A percentile compares a stretch with the other conserved stretches of the same genome.
phyloP scores from a whole-genome alignment of 768 basidiomycete genomes.

The Holtermannia corniformis region DNA sequence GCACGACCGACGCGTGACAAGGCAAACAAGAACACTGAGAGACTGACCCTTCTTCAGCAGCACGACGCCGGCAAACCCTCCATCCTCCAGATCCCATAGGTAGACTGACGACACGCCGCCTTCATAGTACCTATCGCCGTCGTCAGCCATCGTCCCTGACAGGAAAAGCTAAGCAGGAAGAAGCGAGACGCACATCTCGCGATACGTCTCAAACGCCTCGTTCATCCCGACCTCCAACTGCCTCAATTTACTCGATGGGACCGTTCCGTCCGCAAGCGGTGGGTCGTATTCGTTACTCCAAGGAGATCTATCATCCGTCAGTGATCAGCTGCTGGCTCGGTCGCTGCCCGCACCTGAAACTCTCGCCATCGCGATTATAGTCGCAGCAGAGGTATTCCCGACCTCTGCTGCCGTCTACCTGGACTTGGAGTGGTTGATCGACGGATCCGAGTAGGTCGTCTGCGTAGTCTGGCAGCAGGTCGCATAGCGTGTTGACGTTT shows the following conservation, averaged over 20 bases:
- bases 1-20: neutral
- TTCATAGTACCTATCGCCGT: constrained; percentile 75
- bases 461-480: constrained; percentile 80
- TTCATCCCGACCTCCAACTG: constrained; percentile 89
- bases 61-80: constrained; percentile 92
- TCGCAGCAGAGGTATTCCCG: constrained; percentile 88
- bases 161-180: neutral
- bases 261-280: constrained; percentile 76
- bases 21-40: neutral
- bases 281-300: constrained; percentile 98
- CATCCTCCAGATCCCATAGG: constrained; percentile 95
- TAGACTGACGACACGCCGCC: constrained; percentile 96
- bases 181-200: constrained; percentile 63
- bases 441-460: constrained; percentile 92
- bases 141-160: neutral
- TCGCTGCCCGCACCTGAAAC: constrained; percentile 59
- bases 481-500: constrained; percentile 71
- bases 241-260: constrained; percentile 71
- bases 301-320: constrained; percentile 59
- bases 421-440: constrained; percentile 81
- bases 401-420: constrained; percentile 61
- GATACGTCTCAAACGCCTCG: constrained; percentile 93
- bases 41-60: constrained; percentile 80
- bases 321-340: neutral
- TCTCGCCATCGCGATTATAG: constrained; percentile 85